Base-by-base conservation (phyloP, 805 yeast genomes). In the Hanseniaspora osmophila region DNA sequence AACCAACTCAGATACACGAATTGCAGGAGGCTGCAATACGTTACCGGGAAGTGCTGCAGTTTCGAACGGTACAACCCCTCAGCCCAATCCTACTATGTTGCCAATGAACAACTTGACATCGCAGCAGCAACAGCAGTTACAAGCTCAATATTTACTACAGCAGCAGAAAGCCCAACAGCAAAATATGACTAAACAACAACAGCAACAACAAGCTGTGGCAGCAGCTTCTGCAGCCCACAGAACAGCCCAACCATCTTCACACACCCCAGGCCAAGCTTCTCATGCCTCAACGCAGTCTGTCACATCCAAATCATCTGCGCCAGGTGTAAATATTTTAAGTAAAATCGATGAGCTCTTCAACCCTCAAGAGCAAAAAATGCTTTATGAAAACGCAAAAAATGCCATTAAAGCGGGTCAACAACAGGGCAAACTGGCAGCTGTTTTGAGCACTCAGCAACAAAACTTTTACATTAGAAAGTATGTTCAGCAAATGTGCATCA, bases 141-240 rank as follows among this genome's bases (percentile, higher is more conserved):
- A 49, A 17, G 42, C 40, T 33, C 35, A 44, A 1, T 50, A 43
- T 17, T 44, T 46, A n/a, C 48, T 46, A 32, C 50, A 49, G 30
- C 52, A 47, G 10, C 55, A 48, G 38, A 53, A 50, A 13, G 56
- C 47, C 40, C 67, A 63, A 49, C 56, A 61, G 39, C 54, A 63
- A 45, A 68, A 60, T 42, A 60, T 66, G 45, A 69, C 65, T 47
- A 58, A 59, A 52, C 64, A 58, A 42, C 67, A 59, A 30, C 19
- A 40, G 16, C 33, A 12, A 7, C 11, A 27, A 16, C 29, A 10
- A n/a, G 18, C 35, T 32, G 35, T 15, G 18, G 38, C 38, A n/a
- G 18, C 38, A n/a, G 38, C 38, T 9, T 12, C 35, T 32, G 15
- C 13, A 32, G 15, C 35, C 15, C 13, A 32, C 35, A 57, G 55